phyloP scores from a whole-genome alignment of 208 protist genomes.

The Leishmania major region DNA sequence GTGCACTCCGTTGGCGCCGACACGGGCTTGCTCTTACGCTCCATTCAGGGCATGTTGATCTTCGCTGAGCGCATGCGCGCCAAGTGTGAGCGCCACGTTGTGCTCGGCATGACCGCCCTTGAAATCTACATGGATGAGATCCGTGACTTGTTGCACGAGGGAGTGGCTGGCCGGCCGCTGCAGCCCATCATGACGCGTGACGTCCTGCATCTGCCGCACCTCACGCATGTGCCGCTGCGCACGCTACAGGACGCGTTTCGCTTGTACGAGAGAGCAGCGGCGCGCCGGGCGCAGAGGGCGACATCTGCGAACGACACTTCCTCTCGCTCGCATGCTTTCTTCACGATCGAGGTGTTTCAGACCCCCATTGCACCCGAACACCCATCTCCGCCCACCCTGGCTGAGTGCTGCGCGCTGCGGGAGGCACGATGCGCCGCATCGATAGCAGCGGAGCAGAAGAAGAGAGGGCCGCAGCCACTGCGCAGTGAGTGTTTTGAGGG shows the following conservation, averaged over 20 bases:
- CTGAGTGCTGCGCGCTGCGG: neutral
- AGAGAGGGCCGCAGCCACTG: neutral
- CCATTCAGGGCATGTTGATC: constrained; percentile 65
- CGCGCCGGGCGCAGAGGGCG: constrained; percentile 58
- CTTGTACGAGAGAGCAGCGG: constrained; percentile 16
- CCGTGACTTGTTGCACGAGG: constrained; percentile 60
- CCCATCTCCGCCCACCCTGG: neutral
- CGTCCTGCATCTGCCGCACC: constrained; percentile 40
- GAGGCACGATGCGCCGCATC: constrained; percentile 12
- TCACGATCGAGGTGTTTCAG: constrained; percentile 85
- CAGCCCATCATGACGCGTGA: constrained; percentile 48
- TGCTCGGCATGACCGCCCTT: constrained; percentile 65
- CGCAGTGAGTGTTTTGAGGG: constrained; percentile 29
- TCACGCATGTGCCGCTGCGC: constrained; percentile 42
- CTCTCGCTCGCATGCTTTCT: constrained; percentile 88
- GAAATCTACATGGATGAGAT: constrained; percentile 86
- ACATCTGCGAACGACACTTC: constrained; percentile 84
- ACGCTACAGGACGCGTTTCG: neutral
- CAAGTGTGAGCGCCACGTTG: constrained; percentile 40
- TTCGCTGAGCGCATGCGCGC: constrained; percentile 28
- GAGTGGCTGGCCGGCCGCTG: constrained; percentile 17
- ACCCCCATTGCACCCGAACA: constrained; percentile 23
- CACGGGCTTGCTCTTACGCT: constrained; percentile 70
- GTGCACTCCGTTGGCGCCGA: constrained; percentile 20
- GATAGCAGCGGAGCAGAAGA: constrained; percentile 38